Base-by-base conservation (phyloP, 495 filamentous ascomycete genomes). In the Alectoria sarmentosa region DNA sequence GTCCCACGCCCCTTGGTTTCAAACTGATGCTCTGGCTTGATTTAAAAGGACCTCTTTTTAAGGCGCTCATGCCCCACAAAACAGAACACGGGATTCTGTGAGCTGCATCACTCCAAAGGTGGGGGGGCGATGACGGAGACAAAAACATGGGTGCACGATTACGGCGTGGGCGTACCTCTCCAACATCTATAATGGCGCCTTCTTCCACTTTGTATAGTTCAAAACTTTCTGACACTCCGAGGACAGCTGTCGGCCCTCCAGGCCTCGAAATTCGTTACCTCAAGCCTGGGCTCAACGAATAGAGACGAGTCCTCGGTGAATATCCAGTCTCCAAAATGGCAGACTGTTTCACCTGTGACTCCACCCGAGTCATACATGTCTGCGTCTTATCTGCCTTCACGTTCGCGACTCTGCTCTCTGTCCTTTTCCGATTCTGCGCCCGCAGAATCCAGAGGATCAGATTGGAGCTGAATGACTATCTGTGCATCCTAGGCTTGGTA, bases 391-490 rank as follows among this genome's bases (percentile, higher is more conserved):
- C 58, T 9, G 34, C 61, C 23, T 68, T 68, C 32, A 49, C 44
- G 9, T 59, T 66, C 26, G 30, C 62, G 39, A 58, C 62, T 38
- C 15, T 61, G 2, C 3, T 61, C 8, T 62, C 62, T 26, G 46
- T 69, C 13, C 10, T 60, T 23, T 26, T 60, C 15, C 64, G 67
- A 34, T 9, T 66, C 0, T 67, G 55, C 15, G 54, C 67, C 19
- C 67, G 67, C n/a, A 69, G 23, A 30, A 63, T 69, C 1, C 67
- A 69, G 28, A 61, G 10, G 26, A 39, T 41, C 10, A 58, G 13
- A 17, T 37, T 32, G 17, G 52, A 63, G 48, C 34, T 69, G 60
- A 66, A 64, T 57, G 67, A 69, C 37, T 63, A 64, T 34, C 46
- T 66, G 9, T 55, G 37, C 37, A 49, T 69, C 19, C 23, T 37